Base-by-base conservation (phyloP, 2,329 filamentous ascomycete species). In the Diaporthe capsici region DNA sequence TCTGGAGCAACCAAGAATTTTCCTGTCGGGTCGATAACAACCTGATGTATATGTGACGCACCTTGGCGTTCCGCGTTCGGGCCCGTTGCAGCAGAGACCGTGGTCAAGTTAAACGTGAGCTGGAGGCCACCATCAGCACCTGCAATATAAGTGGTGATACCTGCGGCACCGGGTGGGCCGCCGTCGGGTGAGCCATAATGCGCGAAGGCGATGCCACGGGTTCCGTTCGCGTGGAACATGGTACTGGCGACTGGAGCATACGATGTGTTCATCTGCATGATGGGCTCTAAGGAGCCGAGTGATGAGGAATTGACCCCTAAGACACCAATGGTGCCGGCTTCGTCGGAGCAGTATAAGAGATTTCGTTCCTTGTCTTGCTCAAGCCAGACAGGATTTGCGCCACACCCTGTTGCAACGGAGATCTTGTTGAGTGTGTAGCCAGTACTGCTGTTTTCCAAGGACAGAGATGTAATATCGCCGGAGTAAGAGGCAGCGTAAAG, bases 401-500 rank as follows among this genome's bases (percentile, higher is more conserved):
- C 60, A 25, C 60, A 63, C 10, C 28, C 13, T 17, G 13, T 10
- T 44, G 37, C 60, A 1, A 20, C 37, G 3, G 60, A 63, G 25
- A 44, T 5, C 15, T 63, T 28, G 2, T 63, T 44, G 3, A 63
- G 60, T 3, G 7, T 22, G 15, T 63, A 44, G 8, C 39, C 60
- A 6, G 39, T 17, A 12, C 28, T 13, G 15, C 1, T 1, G 8
- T 4, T 20, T 9, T 42, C 25, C n/a, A 63, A 28, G 4, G 42
- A 8, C 0, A 63, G 37, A 9, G 37, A 63, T 4, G n/a, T 44
- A n/a, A 63, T 63, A 8, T 25, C 60, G 22, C 60, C 60, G 13
- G 60, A 28, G n/a, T 63, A 63, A 12, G 60, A 63, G n/a, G 60
- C 39, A 44, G 60, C 60, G 10, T 63, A 63, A 13, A 63, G 60